These are phyloP conservation scores for Neurospora hispaniola DNA, from an alignment of 495 filamentous ascomycete species.

Conservation along the genomic window DNA sequence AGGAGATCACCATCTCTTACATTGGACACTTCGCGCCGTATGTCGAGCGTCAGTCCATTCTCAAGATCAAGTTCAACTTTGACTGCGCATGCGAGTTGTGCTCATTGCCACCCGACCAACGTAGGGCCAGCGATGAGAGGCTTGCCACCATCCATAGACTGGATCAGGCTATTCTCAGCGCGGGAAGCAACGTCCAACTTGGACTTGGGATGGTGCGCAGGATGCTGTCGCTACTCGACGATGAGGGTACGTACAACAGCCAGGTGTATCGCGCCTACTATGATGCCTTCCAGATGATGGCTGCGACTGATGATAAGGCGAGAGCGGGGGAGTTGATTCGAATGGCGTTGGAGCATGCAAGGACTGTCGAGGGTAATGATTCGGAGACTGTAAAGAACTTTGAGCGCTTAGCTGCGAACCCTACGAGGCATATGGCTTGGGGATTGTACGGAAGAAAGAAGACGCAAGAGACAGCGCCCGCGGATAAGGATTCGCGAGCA, in stretches of 20 bases:
- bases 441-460: neutral
- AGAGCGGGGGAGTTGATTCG: neutral
- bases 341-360: neutral
- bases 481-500: neutral
- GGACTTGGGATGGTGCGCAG: neutral
- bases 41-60: slow-evolving; percentile 8
- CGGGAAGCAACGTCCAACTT: neutral
- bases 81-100: slow-evolving; percentile 24
- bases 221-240: neutral
- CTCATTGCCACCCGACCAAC: slow-evolving; percentile 17
- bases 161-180: neutral
- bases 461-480: neutral
- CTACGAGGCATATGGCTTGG: neutral
- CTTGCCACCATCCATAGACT: neutral
- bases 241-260: neutral
- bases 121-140: slow-evolving; percentile 18
- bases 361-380: neutral
- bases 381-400: neutral
- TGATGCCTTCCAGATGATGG: neutral
- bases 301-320: neutral
- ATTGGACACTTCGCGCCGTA: slow-evolving; percentile 10
- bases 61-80: slow-evolving; percentile 24
- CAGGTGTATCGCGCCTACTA: neutral
- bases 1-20: slow-evolving; percentile 31
- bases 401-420: neutral